phyloP scores from a whole-genome alignment of 2,329 filamentous ascomycete species.

The Penicillium sp. region DNA sequence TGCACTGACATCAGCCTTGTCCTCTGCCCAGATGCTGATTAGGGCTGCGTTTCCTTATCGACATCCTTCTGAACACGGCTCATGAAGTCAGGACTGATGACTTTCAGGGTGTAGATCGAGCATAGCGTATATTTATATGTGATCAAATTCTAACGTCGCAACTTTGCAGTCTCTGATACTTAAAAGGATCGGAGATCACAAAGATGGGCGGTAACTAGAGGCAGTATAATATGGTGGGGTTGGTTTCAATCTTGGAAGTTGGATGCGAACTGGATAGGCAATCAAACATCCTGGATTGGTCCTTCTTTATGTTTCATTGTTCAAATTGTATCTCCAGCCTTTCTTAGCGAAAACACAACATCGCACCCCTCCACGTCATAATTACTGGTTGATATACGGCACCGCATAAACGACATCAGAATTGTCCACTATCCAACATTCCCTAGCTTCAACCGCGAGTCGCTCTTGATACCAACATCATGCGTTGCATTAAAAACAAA shows the following conservation, averaged over 20 bases:
- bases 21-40: not conserved
- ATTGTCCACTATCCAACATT: not conserved
- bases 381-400: not conserved
- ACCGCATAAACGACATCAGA: conserved; percentile 1
- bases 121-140: not conserved
- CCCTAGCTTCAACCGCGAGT: not conserved
- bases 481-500: conserved; percentile 68
- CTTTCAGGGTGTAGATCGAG: too few relatives aligned
- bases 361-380: not conserved
- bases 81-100: too few relatives aligned
- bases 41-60: not conserved
- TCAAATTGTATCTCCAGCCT: not conserved
- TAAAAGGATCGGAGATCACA: not conserved
- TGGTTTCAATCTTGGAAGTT: conserved; percentile 1
- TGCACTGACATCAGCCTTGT: too few relatives aligned
- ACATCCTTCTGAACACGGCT: too few relatives aligned
- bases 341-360: not conserved
- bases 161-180: not conserved
- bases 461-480: conserved; percentile 33
- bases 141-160: not conserved
- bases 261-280: not conserved
- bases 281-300: not conserved
- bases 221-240: conserved; percentile 21
- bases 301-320: not conserved
- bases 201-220: conserved; percentile 9